Base-by-base conservation (phyloP, 108 stramenopile species). In the Phaeodactylum tricornutum region DNA sequence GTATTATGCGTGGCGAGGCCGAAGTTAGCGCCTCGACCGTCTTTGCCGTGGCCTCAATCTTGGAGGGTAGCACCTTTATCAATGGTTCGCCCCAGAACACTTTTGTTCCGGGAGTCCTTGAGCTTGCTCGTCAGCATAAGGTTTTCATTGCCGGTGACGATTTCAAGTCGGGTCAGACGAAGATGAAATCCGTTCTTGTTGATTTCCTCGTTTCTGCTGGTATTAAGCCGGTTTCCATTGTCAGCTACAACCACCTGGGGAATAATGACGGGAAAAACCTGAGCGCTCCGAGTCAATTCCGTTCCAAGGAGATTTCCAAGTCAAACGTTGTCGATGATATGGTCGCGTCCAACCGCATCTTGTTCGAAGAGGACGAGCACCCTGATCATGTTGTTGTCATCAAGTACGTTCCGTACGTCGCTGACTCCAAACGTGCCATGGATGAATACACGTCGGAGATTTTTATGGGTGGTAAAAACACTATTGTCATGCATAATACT, bases 21-120 rank as follows among this genome's bases (percentile, higher is more conserved):
- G 95, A 96, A 71, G 66, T 96, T 20, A 93, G 94, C 55, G 92
- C 97, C 15, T 95, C 94, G 4, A 95, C 94, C 17, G 67, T 98
- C 27, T 96, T 94, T 59, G 95, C 97, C 5, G 91, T 96, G 4
- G 95, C 97, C 15, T 86, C 92, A 9, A 94, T 96, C 53, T 52
- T 96, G 61, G 95, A 96, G 64, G 93, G 93, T 17, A 92, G 87
- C 60, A 79, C 84, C 4, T 98, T 92, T 72, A 95, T 98, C 79
- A 98, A 98, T 62, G 97, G 97, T 15, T 93, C 92, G 3, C 97
- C 97, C 1, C 97, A 98, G 62, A 98, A 98, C 71, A 96, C 95
- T 7, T 96, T 98, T 55, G 95, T 98, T n/a, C 97, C 97, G n/a
- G 95, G 92, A 8, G 89, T 93, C 36, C 52, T 94, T 34, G 89